These are phyloP conservation scores for Globisporangium ultimum DNA, from an alignment of 352 stramenopile genomes.

Conservation along the genomic window DNA sequence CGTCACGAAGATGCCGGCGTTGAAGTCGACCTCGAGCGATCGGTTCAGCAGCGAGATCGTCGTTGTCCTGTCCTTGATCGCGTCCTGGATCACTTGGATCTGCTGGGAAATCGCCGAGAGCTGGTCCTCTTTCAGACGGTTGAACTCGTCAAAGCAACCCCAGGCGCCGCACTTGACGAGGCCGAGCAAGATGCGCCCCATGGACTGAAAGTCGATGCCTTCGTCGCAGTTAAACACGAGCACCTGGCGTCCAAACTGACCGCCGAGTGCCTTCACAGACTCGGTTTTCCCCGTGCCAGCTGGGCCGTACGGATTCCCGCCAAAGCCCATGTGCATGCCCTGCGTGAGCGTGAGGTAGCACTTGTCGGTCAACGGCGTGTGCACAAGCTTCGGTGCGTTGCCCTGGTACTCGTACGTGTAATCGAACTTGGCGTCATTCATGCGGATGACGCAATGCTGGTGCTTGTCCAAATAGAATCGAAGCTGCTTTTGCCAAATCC, in stretches of 20 bases:
- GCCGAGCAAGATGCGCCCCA: conserved; percentile 95
- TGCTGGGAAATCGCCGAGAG: conserved; percentile 93
- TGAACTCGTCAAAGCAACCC: conserved; percentile 98
- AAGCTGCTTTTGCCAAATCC: conserved; percentile 94
- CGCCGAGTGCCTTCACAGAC: conserved; percentile 91
- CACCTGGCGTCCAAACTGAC: conserved; percentile 89
- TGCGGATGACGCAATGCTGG: conserved; percentile 49
- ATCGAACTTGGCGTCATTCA: conserved; percentile 83
- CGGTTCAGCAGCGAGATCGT: conserved; percentile 83
- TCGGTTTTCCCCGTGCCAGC: conserved; percentile 96
- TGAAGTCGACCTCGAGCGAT: conserved; percentile 89
- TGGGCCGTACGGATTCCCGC: conserved; percentile 92
- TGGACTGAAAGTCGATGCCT: conserved; percentile 93
- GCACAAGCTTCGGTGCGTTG: conserved; percentile 91
- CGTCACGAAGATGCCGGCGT: conserved; percentile 95
- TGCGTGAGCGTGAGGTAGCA: conserved; percentile 95
- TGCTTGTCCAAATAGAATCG: conserved; percentile 86
- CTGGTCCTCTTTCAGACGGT: conserved; percentile 93
- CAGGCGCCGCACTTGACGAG: conserved; percentile 93
- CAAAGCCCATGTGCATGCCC: conserved; percentile 92
- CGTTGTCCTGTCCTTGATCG: conserved; percentile 82
- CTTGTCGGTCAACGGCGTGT: conserved; percentile 94
- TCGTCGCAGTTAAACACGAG: conserved; percentile 95
- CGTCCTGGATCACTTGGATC: conserved; percentile 94
- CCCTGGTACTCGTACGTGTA: conserved; percentile 97